Percentiles rank a stretch among this genome's conserved stretches.
phyloP scores from a whole-genome alignment of 352 stramenopile genomes.

The Globisporangium spinosum region DNA sequence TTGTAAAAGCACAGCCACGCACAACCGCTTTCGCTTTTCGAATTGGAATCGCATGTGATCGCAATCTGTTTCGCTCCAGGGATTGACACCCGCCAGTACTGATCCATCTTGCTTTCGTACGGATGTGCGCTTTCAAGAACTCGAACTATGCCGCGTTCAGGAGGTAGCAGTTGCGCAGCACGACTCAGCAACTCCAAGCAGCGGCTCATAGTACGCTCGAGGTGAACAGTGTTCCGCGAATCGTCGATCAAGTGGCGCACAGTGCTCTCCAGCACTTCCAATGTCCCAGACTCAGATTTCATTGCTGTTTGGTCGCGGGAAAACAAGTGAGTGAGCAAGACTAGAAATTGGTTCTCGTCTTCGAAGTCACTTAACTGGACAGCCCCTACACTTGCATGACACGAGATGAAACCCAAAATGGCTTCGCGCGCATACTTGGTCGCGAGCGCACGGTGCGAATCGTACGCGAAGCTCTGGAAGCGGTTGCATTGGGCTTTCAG shows the following conservation, averaged over 20 bases:
- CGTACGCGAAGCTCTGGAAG: slow-evolving; percentile 59
- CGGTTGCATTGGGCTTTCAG: slow-evolving; percentile 58
- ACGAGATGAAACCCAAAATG: slow-evolving; percentile 37
- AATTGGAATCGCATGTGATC: slow-evolving; percentile 66
- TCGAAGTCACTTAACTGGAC: slow-evolving; percentile 34
- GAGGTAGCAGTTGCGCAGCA: slow-evolving; percentile 28
- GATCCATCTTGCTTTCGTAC: slow-evolving; percentile 63
- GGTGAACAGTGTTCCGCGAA: slow-evolving; percentile 20
- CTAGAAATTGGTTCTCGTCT: slow-evolving; percentile 32
- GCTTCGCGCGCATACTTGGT: slow-evolving; percentile 54
- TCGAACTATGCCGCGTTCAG: slow-evolving; percentile 39
- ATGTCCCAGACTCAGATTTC: neutral
- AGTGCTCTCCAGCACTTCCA: slow-evolving; percentile 22
- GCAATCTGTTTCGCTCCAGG: slow-evolving; percentile 61
- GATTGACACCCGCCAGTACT: slow-evolving; percentile 67
- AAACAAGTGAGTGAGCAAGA: slow-evolving; percentile 47
- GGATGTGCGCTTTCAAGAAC: slow-evolving; percentile 70
- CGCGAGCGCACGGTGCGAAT: slow-evolving; percentile 51
- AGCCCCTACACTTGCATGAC: slow-evolving; percentile 8
- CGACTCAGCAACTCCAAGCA: slow-evolving; percentile 36
- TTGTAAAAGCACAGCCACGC: slow-evolving; percentile 81
- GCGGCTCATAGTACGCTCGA: slow-evolving; percentile 4
- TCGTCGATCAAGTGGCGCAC: slow-evolving; percentile 24
- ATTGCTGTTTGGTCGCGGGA: neutral
- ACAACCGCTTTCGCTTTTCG: slow-evolving; percentile 58